Conservation (phyloP, 106 monocot species). For the Amphibolis antarctica region DNA sequence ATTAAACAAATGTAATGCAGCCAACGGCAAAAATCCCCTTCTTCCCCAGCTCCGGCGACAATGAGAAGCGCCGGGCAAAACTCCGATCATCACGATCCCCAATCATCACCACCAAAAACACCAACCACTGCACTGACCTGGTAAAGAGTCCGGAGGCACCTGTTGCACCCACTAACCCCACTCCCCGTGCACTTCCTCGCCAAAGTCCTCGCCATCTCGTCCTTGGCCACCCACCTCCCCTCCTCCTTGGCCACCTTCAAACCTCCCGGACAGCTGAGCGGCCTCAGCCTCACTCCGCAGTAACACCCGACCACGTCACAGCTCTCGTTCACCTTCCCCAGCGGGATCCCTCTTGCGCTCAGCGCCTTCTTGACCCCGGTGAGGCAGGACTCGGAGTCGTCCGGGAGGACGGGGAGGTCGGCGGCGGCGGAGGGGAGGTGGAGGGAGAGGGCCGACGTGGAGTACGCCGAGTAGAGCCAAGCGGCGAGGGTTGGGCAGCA, state of each 20-base stretch:
- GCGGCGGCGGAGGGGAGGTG: conserved; percentile 6
- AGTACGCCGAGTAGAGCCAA: conserved; percentile 59
- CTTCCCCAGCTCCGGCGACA: too few species aligned
- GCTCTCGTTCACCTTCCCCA: conserved; percentile 53
- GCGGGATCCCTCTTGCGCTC: conserved; percentile 22
- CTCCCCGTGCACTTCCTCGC: conserved; percentile 37
- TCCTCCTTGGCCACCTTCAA: conserved; percentile 5
- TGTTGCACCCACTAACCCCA: conserved; percentile 49
- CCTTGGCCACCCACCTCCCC: conserved; percentile 33
- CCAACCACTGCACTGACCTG: conserved; percentile 29
- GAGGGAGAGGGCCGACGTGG: conserved; percentile 30
- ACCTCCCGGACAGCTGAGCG: conserved; percentile 35
- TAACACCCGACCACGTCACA: conserved; percentile 64
- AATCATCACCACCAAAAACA: not conserved
- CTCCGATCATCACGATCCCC: too few species aligned
- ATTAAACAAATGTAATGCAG: too few species aligned
- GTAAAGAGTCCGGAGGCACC: conserved; percentile 54
- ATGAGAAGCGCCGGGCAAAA: too few species aligned
- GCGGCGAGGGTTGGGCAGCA: conserved; percentile 81
- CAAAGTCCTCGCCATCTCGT: conserved; percentile 18
- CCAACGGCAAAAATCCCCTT: too few species aligned
- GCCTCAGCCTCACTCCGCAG: conserved; percentile 60
- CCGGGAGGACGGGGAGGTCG: conserved; percentile 58
- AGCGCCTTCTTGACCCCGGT: conserved; percentile 42
- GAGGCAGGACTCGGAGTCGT: conserved; percentile 65